Evolutionary conservation across 805 yeast species (phyloP).

Genomic region (Candida dendrica): DNA sequence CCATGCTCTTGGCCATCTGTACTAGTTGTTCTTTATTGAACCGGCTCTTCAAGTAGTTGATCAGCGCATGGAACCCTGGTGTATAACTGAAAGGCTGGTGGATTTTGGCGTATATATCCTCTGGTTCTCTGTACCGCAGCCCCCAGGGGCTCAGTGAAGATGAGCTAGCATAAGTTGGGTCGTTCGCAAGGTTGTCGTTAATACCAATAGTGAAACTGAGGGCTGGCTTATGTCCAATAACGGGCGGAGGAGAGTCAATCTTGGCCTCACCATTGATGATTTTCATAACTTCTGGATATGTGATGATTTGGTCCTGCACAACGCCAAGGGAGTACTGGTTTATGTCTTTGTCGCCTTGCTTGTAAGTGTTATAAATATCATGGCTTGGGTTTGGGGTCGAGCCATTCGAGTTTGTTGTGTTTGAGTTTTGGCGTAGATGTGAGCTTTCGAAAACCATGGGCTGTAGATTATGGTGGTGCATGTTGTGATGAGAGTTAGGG

Average conservation of each 20-base stretch:
- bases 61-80: slow-evolving; percentile 79
- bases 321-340: slow-evolving; percentile 66
- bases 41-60: slow-evolving; percentile 63
- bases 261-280: slow-evolving; percentile 12
- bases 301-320: slow-evolving; percentile 29
- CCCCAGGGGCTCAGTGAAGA: slow-evolving; percentile 23
- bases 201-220: slow-evolving; percentile 23
- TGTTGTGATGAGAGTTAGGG: slow-evolving; percentile 4
- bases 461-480: neutral
- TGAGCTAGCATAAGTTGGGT: neutral
- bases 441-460: neutral
- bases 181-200: slow-evolving; percentile 9
- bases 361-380: slow-evolving; percentile 23
- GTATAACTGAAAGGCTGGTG: slow-evolving; percentile 80
- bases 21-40: slow-evolving; percentile 67
- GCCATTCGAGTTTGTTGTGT: slow-evolving; percentile 2
- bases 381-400: slow-evolving; percentile 8
- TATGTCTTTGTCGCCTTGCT: slow-evolving; percentile 48
- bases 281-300: slow-evolving; percentile 54
- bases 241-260: neutral
- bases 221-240: slow-evolving; percentile 2
- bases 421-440: slow-evolving; percentile 1
- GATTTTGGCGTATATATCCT: slow-evolving; percentile 73
- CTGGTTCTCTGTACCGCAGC: slow-evolving; percentile 51
- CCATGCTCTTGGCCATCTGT: slow-evolving; percentile 80